Percentiles rank a stretch among this genome's conserved stretches.
These are phyloP conservation scores for Phellinidium pouzarii DNA, from an alignment of 1,284 basidiomycete species.

Conservation along the genomic window DNA sequence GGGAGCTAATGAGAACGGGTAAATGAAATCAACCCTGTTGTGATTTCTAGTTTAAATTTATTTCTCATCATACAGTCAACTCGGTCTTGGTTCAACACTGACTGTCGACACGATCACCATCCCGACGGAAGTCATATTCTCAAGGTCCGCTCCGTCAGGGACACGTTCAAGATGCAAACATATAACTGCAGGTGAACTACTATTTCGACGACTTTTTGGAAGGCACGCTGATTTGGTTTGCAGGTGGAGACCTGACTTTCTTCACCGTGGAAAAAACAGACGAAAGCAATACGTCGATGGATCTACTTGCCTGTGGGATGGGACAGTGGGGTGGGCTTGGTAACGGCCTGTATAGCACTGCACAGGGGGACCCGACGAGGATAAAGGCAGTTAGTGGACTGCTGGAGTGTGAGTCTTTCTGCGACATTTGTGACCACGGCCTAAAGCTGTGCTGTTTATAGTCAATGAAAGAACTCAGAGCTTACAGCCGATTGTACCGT, in stretches of 20 bases:
- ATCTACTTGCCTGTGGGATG: constrained; percentile 80
- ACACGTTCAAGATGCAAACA: constrained; percentile 56
- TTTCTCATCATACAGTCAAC: constrained; percentile 47
- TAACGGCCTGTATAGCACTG: constrained; percentile 72
- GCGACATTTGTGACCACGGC: neutral
- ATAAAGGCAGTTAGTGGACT: constrained; percentile 83
- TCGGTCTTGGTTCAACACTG: constrained; percentile 71
- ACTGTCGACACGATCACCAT: constrained; percentile 69
- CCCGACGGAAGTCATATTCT: constrained; percentile 82
- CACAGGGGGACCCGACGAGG: constrained; percentile 64
- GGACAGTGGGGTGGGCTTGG: constrained; percentile 85
- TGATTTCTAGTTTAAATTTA: neutral
- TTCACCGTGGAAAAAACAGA: constrained; percentile 67
- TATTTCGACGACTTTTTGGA: constrained; percentile 14
- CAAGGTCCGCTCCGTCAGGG: constrained; percentile 47
- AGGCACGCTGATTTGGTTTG: constrained; percentile 2
- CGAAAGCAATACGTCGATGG: constrained; percentile 41
- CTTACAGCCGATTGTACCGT: constrained; percentile 64
- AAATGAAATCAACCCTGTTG: constrained; percentile 21
- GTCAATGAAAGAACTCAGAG: constrained; percentile 60
- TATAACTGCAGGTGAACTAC: constrained; percentile 54
- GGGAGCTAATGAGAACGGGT: constrained; percentile 85
- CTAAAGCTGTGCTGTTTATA: constrained; percentile 27
- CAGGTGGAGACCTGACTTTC: constrained; percentile 72
- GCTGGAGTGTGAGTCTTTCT: constrained; percentile 60